Percentiles rank a stretch among this genome's conserved stretches.
These are phyloP conservation scores for Colletotrichum brevisporum DNA, from an alignment of 2,329 filamentous ascomycete species.

Conservation along the genomic window DNA sequence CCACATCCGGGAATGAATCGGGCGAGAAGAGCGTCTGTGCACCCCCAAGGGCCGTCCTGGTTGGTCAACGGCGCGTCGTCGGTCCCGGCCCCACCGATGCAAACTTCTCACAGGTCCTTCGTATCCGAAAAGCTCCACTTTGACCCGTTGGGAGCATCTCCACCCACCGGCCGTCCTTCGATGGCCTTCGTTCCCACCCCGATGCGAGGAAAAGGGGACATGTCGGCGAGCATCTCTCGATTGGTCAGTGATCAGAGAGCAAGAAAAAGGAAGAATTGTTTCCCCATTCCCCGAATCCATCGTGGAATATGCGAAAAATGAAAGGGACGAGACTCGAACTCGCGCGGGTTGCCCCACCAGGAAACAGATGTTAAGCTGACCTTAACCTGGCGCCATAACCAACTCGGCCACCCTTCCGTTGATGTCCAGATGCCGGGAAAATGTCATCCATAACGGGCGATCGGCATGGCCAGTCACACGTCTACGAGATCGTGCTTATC, in stretches of 20 bases:
- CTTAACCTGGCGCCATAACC: constrained; percentile 42
- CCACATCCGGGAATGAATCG: constrained; percentile 29
- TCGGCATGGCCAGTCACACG: not conserved
- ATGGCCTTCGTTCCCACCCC: constrained; percentile 3
- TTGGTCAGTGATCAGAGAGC: not conserved
- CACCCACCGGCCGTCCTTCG: constrained; percentile 12
- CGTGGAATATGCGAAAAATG: not conserved
- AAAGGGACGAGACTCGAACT: constrained; percentile 42
- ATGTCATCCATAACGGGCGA: not conserved
- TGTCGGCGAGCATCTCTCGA: not conserved
- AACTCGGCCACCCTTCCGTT: constrained; percentile 39
- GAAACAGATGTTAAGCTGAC: constrained; percentile 40
- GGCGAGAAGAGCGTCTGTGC: constrained; percentile 10
- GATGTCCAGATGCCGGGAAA: accelerated
- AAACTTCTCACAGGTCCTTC: constrained; percentile 35
- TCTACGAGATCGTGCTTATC: constrained; percentile 5
- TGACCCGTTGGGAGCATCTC: constrained; percentile 1
- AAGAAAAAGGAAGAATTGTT: not conserved
- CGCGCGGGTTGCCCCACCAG: constrained; percentile 41
- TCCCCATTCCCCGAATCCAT: not conserved
- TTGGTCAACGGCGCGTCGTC: constrained; percentile 29
- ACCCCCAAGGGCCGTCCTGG: constrained; percentile 4
- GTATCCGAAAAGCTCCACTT: constrained; percentile 25
- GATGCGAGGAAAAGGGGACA: constrained; percentile 5
- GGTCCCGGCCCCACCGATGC: constrained; percentile 32